Conservation (phyloP, 192 early-diverging fungal species). For the Backusella circina region DNA sequence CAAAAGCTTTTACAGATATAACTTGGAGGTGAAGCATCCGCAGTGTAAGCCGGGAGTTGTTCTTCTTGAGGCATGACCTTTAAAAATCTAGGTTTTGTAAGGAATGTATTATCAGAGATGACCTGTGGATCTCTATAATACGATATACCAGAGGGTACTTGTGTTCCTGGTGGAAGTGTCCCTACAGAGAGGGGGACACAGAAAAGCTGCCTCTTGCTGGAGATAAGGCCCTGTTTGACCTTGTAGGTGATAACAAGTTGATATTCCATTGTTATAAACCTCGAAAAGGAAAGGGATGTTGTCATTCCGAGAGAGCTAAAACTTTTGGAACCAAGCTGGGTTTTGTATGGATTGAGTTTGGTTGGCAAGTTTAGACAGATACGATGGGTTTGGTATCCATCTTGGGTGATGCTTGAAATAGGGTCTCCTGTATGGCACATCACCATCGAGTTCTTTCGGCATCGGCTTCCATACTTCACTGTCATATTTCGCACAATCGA, state of each 20-base stretch:
- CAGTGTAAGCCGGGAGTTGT: slow-evolving; percentile 3
- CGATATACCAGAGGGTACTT: not conserved
- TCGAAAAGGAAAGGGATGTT: not conserved
- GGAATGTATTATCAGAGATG: not conserved
- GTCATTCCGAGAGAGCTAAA: not conserved
- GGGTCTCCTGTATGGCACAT: not conserved
- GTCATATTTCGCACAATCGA: not conserved
- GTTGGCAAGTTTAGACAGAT: not conserved
- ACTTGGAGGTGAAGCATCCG: not conserved
- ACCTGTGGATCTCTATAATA: not conserved
- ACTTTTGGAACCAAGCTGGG: not conserved
- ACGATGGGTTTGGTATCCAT: not conserved
- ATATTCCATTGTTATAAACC: not conserved
- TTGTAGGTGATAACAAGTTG: not conserved
- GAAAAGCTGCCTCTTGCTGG: not conserved
- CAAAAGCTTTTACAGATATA: not conserved
- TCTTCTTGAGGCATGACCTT: not conserved
- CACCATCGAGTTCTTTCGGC: not conserved
- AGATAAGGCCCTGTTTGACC: not conserved
- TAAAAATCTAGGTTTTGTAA: slow-evolving; percentile 11
- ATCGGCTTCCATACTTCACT: not conserved
- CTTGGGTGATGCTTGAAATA: not conserved
- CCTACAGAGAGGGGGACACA: not conserved
- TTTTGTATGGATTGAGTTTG: not conserved
- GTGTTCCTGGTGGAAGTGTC: not conserved